Evolutionary conservation across 75 land plant species (phyloP), one percentile per base, ranked within the genome.

Genomic region (Pinus tabuliformis): DNA sequence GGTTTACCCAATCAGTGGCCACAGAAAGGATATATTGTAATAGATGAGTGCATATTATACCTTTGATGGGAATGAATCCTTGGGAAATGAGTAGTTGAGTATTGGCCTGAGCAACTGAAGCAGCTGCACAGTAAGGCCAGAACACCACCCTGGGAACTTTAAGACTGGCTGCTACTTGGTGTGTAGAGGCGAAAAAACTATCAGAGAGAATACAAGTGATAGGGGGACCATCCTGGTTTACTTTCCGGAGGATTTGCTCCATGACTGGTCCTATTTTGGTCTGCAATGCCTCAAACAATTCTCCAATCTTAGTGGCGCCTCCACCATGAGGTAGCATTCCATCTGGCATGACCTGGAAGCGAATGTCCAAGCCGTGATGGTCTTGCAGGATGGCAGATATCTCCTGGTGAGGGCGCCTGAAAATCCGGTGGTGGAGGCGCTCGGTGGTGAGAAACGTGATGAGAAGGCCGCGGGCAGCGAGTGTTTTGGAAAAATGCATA

Each of bases 391-490:
- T 45, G 49, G 49, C 49, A 45, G 49, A 45, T 45, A 45, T 45
- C 8, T 45, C 49, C 49, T 45, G 49, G 49, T 45, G 49, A 45
- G 49, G 49, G 49, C 49, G 49, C 21, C 21, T 59, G 61, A 59
- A 59, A 20, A 83, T 61, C 63, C 60, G 26, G 13, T 13, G n/a
- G 20, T 81, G 76, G 14, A 63, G 65, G 72, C 73, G 72, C 37
- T 82, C 80, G 3, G 82, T 79, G 75, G 59, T 73, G 24, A 87
- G 79, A 56, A 87, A 79, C 2, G 89, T 87, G 81, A 84, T 59
- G 68, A 57, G 68, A 80, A 87, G 70, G 3, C 86, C 89, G 15
- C 64, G 77, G 20, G 66, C 75, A 24, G 76, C 80, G 5, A 87
- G 62, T 6, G 52, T 33, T 6, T 58, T 68, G 1, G 86, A 56